Evolutionary conservation across 768 basidiomycete species (phyloP).

Genomic region (Amanita muscaria): DNA sequence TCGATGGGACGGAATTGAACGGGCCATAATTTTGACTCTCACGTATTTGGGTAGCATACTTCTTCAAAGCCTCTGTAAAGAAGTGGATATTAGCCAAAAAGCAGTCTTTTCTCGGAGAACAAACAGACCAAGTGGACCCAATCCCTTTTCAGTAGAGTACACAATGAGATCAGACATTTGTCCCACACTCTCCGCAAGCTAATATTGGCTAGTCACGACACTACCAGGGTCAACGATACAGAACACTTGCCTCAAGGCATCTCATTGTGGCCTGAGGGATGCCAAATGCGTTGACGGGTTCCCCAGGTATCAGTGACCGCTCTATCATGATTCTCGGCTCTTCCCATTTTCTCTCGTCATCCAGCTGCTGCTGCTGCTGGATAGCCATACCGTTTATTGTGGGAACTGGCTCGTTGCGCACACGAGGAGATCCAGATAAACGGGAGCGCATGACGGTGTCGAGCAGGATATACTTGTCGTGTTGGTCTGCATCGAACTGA

Average conservation of each 20-base stretch:
- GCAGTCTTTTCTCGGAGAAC: slow-evolving; percentile 6
- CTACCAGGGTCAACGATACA: slow-evolving; percentile 1
- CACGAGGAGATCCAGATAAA: slow-evolving; percentile 29
- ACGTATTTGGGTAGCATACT: slow-evolving; percentile 31
- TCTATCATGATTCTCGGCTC: slow-evolving; percentile 57
- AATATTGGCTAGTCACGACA: slow-evolving; percentile 10
- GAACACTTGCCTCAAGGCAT: slow-evolving; percentile 60
- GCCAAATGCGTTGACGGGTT: slow-evolving; percentile 83
- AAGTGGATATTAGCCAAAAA: slow-evolving; percentile 4
- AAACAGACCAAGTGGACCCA: slow-evolving; percentile 67
- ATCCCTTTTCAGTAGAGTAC: slow-evolving; percentile 41
- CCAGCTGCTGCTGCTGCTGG: slow-evolving; percentile 23
- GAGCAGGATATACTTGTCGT: slow-evolving; percentile 68
- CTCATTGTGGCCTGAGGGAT: slow-evolving; percentile 87
- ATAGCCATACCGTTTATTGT: slow-evolving; percentile 18
- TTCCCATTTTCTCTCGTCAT: slow-evolving; percentile 57
- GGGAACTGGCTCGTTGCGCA: slow-evolving; percentile 18
- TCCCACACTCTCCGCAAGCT: slow-evolving; percentile 77
- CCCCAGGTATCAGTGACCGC: slow-evolving; percentile 60
- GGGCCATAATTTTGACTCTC: slow-evolving; percentile 21
- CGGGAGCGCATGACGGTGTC: slow-evolving; percentile 51
- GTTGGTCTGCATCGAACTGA: slow-evolving; percentile 60
- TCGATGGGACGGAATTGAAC: slow-evolving; percentile 7
- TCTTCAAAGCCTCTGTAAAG: slow-evolving; percentile 32
- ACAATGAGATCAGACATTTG: slow-evolving; percentile 73